Evolutionary conservation across 805 yeast species (phyloP), one percentile per base, ranked within the genome.

Genomic region (Saccharomyces eubayanus): DNA sequence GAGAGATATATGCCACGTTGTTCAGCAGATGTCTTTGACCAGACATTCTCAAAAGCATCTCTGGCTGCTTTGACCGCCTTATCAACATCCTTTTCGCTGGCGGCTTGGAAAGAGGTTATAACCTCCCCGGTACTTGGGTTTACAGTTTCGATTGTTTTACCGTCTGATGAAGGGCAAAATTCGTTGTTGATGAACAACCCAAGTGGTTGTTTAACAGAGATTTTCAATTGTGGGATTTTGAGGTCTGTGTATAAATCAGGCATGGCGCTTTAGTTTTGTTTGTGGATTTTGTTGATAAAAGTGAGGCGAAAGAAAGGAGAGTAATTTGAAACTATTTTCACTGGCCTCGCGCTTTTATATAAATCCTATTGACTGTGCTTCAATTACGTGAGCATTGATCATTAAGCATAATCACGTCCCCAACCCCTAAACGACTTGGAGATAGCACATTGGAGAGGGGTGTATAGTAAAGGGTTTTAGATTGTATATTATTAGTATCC

Each of bases 101-200:
- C 83, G 48, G 77, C 76, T 60, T 74, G 74, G 48, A 81, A 77
- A 4, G 75, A 67, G 3, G 78, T 66, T 55, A 80, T 76, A 47
- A 68, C 65, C 57, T 75, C 72, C 55, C 74, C 81, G 11, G 81
- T 79, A 3, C 81, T 67, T 16, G 85, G 85, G 57, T 79, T 71
- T 40, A 75, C 59, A 1, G 80, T 72, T 50, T 74, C 78, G 28
- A 79, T 67, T 29, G 65, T 68, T 30, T 70, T 64, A 41, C 73
- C 73, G 27, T 69, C 62, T 28, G 63, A 57, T 6, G 80, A 67
- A 30, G 66, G 59, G 36, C 73, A 71, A 67, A 77, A 80, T 64
- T 80, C 79, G 59, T 81, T 81, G 67, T 80, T 75, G 62, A 81
- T 80, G 66, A 80, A 83, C 56, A 83, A 71, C 6, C 88, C 89